Percentiles rank a stretch among this genome's conserved stretches.
Conservation (phyloP, 129 eudicot species). For the Apium graveolens region DNA sequence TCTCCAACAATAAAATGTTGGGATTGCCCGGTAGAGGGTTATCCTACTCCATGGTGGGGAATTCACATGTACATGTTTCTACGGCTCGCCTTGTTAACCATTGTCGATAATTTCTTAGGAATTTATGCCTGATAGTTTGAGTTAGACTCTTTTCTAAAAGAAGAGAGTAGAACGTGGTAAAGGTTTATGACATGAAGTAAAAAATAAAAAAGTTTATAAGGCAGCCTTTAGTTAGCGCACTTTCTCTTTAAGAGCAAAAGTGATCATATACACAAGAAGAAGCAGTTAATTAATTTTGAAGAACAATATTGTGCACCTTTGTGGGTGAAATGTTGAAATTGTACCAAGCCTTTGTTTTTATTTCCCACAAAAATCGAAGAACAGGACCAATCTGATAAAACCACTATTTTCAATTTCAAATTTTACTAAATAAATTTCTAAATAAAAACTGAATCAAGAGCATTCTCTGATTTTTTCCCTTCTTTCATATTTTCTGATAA, state of each 20-base stretch:
- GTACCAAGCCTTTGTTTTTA: background rate
- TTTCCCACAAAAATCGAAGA: background rate
- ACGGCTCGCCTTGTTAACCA: too few relatives aligned
- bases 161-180: background rate
- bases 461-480: background rate
- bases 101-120: too few relatives aligned
- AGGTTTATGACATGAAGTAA: constrained; percentile 4
- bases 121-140: too few relatives aligned
- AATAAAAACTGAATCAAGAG: background rate
- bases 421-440: background rate
- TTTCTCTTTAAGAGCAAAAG: too few relatives aligned
- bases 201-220: background rate
- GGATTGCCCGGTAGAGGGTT: too few relatives aligned
- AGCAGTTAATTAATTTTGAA: background rate
- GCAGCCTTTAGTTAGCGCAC: too few relatives aligned
- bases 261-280: too few relatives aligned
- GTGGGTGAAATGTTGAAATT: constrained; percentile 9
- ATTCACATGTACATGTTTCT: too few relatives aligned
- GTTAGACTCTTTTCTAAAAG: too few relatives aligned
- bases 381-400: background rate
- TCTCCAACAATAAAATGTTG: too few relatives aligned
- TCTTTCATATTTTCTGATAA: constrained; percentile 5
- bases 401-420: background rate
- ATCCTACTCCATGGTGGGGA: too few relatives aligned
- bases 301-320: background rate